Percentiles rank a stretch among this genome's conserved stretches.
Conservation (phyloP, 495 filamentous ascomycete species). For the Rhypophila decipiens region DNA sequence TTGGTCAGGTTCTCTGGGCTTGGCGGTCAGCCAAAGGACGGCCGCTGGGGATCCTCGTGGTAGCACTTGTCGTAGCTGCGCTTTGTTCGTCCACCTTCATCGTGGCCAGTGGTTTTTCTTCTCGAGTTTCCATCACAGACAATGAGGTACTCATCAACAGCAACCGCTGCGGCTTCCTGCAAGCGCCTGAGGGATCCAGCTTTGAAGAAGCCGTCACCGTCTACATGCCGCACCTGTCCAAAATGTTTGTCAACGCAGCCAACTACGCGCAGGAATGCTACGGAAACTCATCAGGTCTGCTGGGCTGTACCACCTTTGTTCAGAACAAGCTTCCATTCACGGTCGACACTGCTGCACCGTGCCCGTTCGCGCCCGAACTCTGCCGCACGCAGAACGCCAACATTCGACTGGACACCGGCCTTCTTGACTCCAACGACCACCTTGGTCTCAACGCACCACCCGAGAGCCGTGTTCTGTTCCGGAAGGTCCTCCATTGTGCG, state of each 20-base stretch:
- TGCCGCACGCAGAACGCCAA: constrained; percentile 7
- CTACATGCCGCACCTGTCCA: too few species aligned
- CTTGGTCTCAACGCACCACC: constrained; percentile 16
- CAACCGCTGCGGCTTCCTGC: too few species aligned
- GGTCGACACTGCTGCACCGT: constrained; percentile 9
- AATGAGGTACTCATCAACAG: background rate
- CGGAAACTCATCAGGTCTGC: background rate
- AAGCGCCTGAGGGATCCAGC: too few species aligned
- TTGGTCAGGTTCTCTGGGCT: background rate
- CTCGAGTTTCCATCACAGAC: background rate
- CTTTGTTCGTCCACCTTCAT: background rate
- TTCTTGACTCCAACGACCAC: constrained; percentile 11
- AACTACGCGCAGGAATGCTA: constrained; percentile 15
- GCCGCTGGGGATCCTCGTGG: too few species aligned
- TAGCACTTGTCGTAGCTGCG: background rate
- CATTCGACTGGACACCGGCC: constrained; percentile 13
- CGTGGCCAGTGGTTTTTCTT: background rate
- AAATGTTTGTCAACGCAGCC: background rate
- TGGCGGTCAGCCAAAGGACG: background rate
- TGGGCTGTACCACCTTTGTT: constrained; percentile 3
- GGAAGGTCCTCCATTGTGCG: constrained; percentile 12
- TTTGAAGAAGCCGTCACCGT: too few species aligned
- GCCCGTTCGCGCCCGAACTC: constrained; percentile 11
- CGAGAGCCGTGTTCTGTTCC: constrained; percentile 4
- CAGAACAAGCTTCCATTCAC: background rate